Conservation (phyloP, 2,329 filamentous ascomycete genomes). For the Emydomyces testavorans region DNA sequence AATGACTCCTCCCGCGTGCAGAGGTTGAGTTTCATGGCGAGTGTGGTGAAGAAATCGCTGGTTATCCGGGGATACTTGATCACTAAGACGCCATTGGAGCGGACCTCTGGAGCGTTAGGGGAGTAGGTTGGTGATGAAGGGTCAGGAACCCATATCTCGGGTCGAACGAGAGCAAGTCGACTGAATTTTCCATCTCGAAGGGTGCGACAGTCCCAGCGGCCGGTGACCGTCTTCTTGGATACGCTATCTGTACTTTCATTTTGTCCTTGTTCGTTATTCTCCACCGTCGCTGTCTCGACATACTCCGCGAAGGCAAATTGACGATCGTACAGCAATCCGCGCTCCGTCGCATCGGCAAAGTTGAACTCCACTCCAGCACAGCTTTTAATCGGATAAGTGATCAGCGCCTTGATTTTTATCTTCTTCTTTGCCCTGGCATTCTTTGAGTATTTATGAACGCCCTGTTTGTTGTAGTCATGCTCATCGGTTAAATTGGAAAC, state of each 20-base stretch:
- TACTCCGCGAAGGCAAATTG: constrained; percentile 70
- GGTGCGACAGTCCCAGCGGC: constrained; percentile 37
- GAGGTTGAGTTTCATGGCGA: constrained; percentile 25
- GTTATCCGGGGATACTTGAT: constrained; percentile 36
- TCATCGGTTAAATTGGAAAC: constrained; percentile 47
- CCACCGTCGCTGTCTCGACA: constrained; percentile 17
- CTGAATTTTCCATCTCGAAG: constrained; percentile 40
- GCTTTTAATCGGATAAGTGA: constrained; percentile 74
- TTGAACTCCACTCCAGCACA: constrained; percentile 65
- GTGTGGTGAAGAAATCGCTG: constrained; percentile 17
- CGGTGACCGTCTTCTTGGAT: constrained; percentile 19
- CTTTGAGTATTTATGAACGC: constrained; percentile 21
- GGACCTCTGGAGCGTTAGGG: constrained; percentile 36
- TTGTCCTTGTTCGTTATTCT: constrained; percentile 2
- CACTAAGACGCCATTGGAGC: constrained; percentile 43
- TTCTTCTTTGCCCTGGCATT: constrained; percentile 26
- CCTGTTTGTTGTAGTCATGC: constrained; percentile 40
- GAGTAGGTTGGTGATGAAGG: constrained; percentile 34
- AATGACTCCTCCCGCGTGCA: constrained; percentile 36
- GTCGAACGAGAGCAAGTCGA: constrained; percentile 56
- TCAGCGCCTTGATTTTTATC: constrained; percentile 55
- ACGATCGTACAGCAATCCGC: constrained; percentile 67
- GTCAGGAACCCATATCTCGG: constrained; percentile 51
- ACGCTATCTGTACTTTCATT: constrained; percentile 24
- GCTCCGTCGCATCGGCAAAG: constrained; percentile 50